Conservation (phyloP, 2,329 filamentous ascomycete genomes). For the Nemania sp. region DNA sequence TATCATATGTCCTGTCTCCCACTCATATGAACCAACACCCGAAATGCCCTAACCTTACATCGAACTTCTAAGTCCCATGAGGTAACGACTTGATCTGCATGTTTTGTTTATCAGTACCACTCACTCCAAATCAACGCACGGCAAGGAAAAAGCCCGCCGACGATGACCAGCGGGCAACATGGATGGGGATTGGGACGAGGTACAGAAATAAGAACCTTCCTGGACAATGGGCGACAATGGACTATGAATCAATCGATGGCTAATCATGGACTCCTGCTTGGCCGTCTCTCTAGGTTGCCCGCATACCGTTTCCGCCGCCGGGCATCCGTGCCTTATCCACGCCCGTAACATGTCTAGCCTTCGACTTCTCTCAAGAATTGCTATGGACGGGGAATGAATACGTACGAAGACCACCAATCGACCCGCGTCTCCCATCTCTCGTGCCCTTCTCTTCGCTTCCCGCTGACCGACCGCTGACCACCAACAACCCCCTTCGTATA, state of each 20-base stretch:
- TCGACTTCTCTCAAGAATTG: constrained; percentile 87
- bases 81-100: background rate
- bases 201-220: constrained; percentile 37
- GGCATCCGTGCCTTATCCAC: constrained; percentile 71
- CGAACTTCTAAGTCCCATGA: no score
- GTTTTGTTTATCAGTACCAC: background rate
- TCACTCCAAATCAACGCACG: background rate
- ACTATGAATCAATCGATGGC: background rate
- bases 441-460: background rate
- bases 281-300: constrained; percentile 64
- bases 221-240: no score
- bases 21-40: no score
- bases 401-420: constrained; percentile 55
- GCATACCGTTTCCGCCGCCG: constrained; percentile 79
- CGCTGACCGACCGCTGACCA: constrained; percentile 9
- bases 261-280: background rate
- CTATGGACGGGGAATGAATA: constrained; percentile 92
- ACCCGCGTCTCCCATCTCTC: background rate
- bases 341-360: constrained; percentile 78
- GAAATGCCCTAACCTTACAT: no score
- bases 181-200: constrained; percentile 73
- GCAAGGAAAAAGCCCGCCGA: constrained; percentile 21
- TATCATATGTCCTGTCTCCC: no score
- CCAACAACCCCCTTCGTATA: constrained; percentile 52
- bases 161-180: constrained; percentile 49